phyloP scores from a whole-genome alignment of 768 basidiomycete species.

The Suillus weaverae region DNA sequence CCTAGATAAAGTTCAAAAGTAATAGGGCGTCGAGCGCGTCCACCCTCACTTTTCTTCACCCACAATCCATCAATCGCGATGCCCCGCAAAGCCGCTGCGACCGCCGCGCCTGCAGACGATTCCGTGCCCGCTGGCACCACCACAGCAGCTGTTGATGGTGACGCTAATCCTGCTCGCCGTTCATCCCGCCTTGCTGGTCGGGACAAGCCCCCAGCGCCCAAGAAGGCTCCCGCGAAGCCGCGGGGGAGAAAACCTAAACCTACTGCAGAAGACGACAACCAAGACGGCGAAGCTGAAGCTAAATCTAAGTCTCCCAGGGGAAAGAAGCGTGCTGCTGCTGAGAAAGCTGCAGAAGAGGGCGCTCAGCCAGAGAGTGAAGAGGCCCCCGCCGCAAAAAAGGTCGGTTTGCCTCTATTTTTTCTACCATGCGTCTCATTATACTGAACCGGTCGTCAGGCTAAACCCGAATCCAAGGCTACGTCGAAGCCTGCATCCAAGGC shows the following conservation, averaged over 20 bases:
- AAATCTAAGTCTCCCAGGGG: slow-evolving; percentile 50
- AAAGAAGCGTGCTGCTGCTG: slow-evolving; percentile 53
- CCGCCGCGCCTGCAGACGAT: slow-evolving; percentile 38
- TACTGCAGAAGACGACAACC: slow-evolving; percentile 27
- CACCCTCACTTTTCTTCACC: slow-evolving; percentile 16
- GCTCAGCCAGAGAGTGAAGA: slow-evolving; percentile 38
- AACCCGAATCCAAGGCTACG: slow-evolving; percentile 26
- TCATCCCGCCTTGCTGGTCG: slow-evolving; percentile 74
- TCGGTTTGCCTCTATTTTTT: slow-evolving; percentile 24
- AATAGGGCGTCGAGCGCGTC: slow-evolving; percentile 33
- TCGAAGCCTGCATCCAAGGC: slow-evolving; percentile 38
- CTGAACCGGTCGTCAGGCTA: slow-evolving; percentile 34
- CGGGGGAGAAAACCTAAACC: slow-evolving; percentile 47
- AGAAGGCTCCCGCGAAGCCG: slow-evolving; percentile 67
- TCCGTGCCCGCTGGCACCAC: background rate
- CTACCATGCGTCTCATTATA: background rate
- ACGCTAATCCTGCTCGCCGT: slow-evolving; percentile 56
- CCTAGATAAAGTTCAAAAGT: slow-evolving; percentile 33
- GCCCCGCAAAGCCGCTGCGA: slow-evolving; percentile 69
- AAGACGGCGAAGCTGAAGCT: slow-evolving; percentile 46
- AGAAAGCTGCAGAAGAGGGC: slow-evolving; percentile 39
- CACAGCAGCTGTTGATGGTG: slow-evolving; percentile 26
- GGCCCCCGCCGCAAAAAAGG: slow-evolving; percentile 67
- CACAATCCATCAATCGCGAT: slow-evolving; percentile 35
- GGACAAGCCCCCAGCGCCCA: slow-evolving; percentile 53